These are phyloP conservation scores for Trametes gibbosa DNA, from an alignment of 768 basidiomycete genomes.

Conservation along the genomic window DNA sequence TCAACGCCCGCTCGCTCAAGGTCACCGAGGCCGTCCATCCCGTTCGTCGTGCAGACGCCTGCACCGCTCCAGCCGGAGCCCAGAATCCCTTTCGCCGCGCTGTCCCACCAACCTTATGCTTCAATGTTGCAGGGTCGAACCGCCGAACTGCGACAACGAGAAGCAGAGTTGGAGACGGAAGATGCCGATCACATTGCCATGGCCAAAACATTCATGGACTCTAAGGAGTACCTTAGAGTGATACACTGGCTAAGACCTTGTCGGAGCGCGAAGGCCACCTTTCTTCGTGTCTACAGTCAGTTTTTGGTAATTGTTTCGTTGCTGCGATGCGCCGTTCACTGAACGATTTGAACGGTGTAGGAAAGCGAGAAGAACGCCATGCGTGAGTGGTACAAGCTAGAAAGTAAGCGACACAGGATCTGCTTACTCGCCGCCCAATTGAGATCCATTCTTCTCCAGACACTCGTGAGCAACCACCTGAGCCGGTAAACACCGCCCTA, in stretches of 20 bases:
- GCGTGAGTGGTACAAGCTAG: constrained; percentile 81
- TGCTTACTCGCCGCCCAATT: neutral
- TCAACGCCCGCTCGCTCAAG: constrained; percentile 56
- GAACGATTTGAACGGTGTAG: constrained; percentile 38
- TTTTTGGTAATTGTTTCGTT: constrained; percentile 67
- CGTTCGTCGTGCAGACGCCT: constrained; percentile 11
- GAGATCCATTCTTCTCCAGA: constrained; percentile 39
- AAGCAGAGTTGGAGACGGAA: constrained; percentile 48
- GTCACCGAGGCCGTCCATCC: constrained; percentile 16
- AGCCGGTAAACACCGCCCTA: constrained; percentile 61
- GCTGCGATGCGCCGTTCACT: neutral
- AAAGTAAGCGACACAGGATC: constrained; percentile 46
- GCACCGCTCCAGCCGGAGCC: neutral
- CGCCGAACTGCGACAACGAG: constrained; percentile 35
- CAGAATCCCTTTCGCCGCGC: neutral
- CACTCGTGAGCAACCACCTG: constrained; percentile 65
- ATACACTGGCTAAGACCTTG: constrained; percentile 62
- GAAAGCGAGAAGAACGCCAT: constrained; percentile 80
- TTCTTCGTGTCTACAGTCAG: constrained; percentile 75
- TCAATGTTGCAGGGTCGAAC: constrained; percentile 33
- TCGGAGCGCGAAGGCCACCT: constrained; percentile 68
- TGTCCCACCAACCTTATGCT: constrained; percentile 36
- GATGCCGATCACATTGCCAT: constrained; percentile 75
- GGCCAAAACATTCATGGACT: constrained; percentile 71
- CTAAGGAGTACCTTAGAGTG: constrained; percentile 76